Conservation (phyloP, 140 eudicot genomes). For the Oenanthe javanica region DNA sequence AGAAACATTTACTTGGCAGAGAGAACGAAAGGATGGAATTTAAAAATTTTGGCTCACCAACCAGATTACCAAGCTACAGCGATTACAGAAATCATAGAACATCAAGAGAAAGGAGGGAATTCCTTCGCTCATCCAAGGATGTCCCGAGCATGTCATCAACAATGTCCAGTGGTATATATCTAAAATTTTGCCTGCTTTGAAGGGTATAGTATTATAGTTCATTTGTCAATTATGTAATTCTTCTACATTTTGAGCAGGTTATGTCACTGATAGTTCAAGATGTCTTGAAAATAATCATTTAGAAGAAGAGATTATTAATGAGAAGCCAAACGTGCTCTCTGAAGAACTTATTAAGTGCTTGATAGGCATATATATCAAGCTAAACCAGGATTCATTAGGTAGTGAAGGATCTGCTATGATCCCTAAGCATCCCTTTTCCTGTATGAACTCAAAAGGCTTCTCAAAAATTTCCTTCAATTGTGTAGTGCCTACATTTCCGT, state of each 20-base stretch:
- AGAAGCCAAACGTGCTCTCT: slow-evolving; percentile 64
- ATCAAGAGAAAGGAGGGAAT: slow-evolving; percentile 42
- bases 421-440: slow-evolving; percentile 35
- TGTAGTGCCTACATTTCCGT: slow-evolving; percentile 35
- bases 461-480: slow-evolving; percentile 57
- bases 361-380: slow-evolving; percentile 52
- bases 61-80: slow-evolving; percentile 24
- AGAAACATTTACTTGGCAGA: slow-evolving; percentile 29
- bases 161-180: slow-evolving; percentile 20
- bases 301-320: slow-evolving; percentile 26
- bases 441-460: slow-evolving; percentile 65
- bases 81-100: slow-evolving; percentile 15
- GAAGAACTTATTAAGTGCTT: slow-evolving; percentile 69
- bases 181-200: background rate
- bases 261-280: slow-evolving; percentile 15
- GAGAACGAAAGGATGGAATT: slow-evolving; percentile 21
- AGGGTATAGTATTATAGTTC: background rate
- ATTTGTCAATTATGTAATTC: background rate
- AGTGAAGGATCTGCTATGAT: slow-evolving; percentile 34
- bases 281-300: slow-evolving; percentile 16
- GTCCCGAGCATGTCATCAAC: slow-evolving; percentile 19
- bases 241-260: slow-evolving; percentile 24
- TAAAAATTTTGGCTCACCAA: slow-evolving; percentile 16
- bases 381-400: slow-evolving; percentile 42
- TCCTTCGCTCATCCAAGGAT: slow-evolving; percentile 43